Base-by-base conservation (phyloP, 108 stramenopile species). In the Epithemia pelagica region DNA sequence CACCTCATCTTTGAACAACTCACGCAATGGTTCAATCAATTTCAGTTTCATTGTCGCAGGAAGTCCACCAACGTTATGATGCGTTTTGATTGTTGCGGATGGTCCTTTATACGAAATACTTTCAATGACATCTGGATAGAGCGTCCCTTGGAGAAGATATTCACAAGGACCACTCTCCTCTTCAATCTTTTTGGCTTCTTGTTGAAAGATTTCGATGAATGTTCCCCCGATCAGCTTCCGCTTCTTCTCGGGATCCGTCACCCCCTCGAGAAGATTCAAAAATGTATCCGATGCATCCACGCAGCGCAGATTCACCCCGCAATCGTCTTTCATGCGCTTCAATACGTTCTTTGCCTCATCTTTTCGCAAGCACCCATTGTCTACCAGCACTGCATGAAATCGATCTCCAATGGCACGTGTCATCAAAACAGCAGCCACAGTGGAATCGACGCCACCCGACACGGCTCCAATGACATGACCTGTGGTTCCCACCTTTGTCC, bases 91-190 rank as follows among this genome's bases (percentile, higher is more conserved):
- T 53, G 94, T 96, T 7, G 96, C 97, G n/a, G 88, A 87, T 28
- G 96, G 97, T n/a, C 97, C 96, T 78, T 97, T 97, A 91, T 98
- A 96, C 23, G 92, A 92, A 61, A 97, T 95, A 71, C 86, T 88
- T 79, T 99, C 99, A 78, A 99, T 99, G 24, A 98, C 97, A 75
- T 99, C 99, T 10, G 99, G 99, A 70, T 98, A 98, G 24, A 99
- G 80, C 3, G 99, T 99, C 28, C 99, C 99, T 74, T 98, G 97
- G 52, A 95, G 81, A 21, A 96, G 74, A 52, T 78, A 93, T 18
- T 94, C 87, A 67, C 91, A 92, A 30, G 69, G 54, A 23, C 66
- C 78, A 26, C 76, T 83, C 28, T 92, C 92, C 25, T 59, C 74
- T 64, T 86, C 84, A 70, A 98, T 96, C 66, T 81, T 85, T 20